phyloP scores from a whole-genome alignment of 768 basidiomycete species.

The Suillus sp. region DNA sequence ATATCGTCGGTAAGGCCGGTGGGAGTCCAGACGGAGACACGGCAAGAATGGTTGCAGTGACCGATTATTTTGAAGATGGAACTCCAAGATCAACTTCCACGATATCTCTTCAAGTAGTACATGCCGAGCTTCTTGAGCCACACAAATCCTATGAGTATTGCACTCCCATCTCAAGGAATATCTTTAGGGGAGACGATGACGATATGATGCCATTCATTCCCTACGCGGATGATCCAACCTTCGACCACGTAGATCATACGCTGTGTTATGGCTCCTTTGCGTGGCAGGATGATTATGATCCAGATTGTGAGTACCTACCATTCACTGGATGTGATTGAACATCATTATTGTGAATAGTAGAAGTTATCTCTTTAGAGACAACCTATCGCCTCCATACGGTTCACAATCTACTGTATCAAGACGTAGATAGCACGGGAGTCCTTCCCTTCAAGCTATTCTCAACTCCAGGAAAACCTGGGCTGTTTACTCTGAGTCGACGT shows the following conservation, averaged over 20 bases:
- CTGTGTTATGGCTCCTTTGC: constrained; percentile 45
- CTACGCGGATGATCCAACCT: constrained; percentile 59
- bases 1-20: neutral
- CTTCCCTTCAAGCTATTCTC: constrained; percentile 44
- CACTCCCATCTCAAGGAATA: constrained; percentile 48
- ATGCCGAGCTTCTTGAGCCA: constrained; percentile 19
- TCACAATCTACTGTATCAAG: constrained; percentile 40
- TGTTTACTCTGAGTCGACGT: constrained; percentile 27
- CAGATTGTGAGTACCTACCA: constrained; percentile 40
- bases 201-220: constrained; percentile 61
- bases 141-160: constrained; percentile 58
- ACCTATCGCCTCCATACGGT: constrained; percentile 43
- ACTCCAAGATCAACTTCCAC: neutral
- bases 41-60: neutral
- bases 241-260: constrained; percentile 43
- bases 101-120: constrained; percentile 8
- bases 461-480: constrained; percentile 25
- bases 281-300: constrained; percentile 50
- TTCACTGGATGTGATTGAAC: neutral
- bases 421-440: constrained; percentile 51
- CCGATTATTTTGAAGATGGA: constrained; percentile 3
- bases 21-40: neutral
- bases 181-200: constrained; percentile 60
- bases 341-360: constrained; percentile 35
- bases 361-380: constrained; percentile 53